Percentiles rank a stretch among this genome's conserved stretches.
These are phyloP conservation scores for Phyllachora maydis DNA, from an alignment of 2,329 filamentous ascomycete species.

Conservation along the genomic window DNA sequence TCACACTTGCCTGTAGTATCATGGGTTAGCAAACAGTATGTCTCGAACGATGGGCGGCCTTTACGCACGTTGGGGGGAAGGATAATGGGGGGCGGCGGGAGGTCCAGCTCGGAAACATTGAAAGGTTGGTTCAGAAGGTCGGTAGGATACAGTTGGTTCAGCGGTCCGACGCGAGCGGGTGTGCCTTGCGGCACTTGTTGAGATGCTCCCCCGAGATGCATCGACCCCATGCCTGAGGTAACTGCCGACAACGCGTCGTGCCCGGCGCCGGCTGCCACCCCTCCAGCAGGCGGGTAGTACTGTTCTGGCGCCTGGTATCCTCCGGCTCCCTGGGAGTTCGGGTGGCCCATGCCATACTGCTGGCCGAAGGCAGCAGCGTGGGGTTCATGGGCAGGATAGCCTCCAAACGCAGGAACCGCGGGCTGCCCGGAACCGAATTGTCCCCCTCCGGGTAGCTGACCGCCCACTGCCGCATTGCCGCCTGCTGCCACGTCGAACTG, in stretches of 20 bases:
- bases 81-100: slow-evolving; percentile 77
- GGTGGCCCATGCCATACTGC: slow-evolving; percentile 20
- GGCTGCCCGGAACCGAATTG: slow-evolving; percentile 25
- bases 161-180: slow-evolving; percentile 22
- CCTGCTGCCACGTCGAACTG: slow-evolving; percentile 85
- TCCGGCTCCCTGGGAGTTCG: slow-evolving; percentile 20
- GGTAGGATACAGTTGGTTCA: slow-evolving; percentile 84
- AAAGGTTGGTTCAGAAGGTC: slow-evolving; percentile 87
- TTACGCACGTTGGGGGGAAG: slow-evolving; percentile 81
- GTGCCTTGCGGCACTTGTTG: slow-evolving; percentile 30
- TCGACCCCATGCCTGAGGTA: slow-evolving; percentile 69
- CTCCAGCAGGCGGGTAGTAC: slow-evolving; percentile 38
- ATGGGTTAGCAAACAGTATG: slow-evolving; percentile 15
- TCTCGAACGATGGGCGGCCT: slow-evolving; percentile 14
- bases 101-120: slow-evolving; percentile 79
- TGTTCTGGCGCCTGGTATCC: slow-evolving; percentile 50
- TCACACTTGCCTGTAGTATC: slow-evolving; percentile 53
- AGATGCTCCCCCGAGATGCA: slow-evolving; percentile 54
- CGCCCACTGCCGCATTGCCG: slow-evolving; percentile 49
- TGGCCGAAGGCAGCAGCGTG: slow-evolving; percentile 20
- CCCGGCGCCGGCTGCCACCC: slow-evolving; percentile 18
- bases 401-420: slow-evolving; percentile 30
- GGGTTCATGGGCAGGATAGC: slow-evolving; percentile 30
- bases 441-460: slow-evolving; percentile 16
- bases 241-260: slow-evolving; percentile 57